Evolutionary conservation across 257 asterid species (phyloP), one percentile per base, ranked within the genome.

Genomic region (Linaria vulgaris): DNA sequence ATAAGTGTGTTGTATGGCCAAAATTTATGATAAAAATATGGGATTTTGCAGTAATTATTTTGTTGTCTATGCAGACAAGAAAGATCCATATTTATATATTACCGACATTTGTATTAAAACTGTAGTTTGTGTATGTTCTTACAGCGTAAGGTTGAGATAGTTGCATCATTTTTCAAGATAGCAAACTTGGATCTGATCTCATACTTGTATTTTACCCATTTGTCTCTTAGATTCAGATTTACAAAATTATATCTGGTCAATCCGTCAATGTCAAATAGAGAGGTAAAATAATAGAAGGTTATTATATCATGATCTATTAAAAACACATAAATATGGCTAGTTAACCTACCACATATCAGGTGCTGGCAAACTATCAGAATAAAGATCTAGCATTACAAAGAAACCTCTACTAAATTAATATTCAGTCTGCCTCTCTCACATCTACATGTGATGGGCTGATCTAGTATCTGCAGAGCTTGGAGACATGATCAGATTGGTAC

Each of bases 361-460:
- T 51, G 21, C 62, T n/a, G n/a, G n/a, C n/a, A n/a, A 50, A 41
- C 47, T 48, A 60, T 61, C 22, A 22, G 56, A 63, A 54, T 61
- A 69, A n/a, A 63, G 61, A 37, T 44, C 53, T 63, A 57, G 45
- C 61, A 14, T 34, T 63, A 22, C 50, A 58, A 66, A 24, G 30
- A 67, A 57, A 53, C 49, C 59, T 51, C 77, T 56, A 59, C n/a
- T n/a, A n/a, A n/a, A 50, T 45, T 27, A 58, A 22, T 14, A 52
- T 12, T n/a, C n/a, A 51, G 38, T 61, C 56, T 24, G 39, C 50
- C 50, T 70, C 64, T 59, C 48, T 45, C 63, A 64, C 61, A 59
- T 31, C 41, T 31, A 6, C 48, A 57, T 23, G 27, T 24, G 11
- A 54, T 59, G 34, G 62, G 0, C 66, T 57, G 56, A 37, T 39